Percentiles rank a stretch among this genome's conserved stretches.
Evolutionary conservation across 495 filamentous ascomycete species (phyloP).

Genomic region (Aspergillus panamensis): DNA sequence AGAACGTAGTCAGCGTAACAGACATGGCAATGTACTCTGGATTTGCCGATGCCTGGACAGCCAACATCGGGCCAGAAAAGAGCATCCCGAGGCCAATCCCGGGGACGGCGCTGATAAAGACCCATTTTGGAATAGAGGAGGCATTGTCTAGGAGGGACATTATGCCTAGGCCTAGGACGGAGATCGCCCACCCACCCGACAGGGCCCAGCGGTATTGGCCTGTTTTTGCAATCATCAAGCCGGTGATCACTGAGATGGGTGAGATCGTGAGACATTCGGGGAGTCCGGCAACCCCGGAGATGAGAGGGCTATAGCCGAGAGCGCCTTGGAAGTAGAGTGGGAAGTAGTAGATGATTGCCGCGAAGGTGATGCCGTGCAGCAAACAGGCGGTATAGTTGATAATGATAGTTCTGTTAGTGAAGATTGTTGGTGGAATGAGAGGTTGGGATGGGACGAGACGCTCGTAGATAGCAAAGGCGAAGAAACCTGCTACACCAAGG

Average conservation of each 20-base stretch:
- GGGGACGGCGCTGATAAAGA: conserved; percentile 44
- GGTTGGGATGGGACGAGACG: conserved; percentile 34
- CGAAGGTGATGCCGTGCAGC: conserved; percentile 51
- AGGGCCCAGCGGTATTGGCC: conserved; percentile 49
- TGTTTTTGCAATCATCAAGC: conserved; percentile 38
- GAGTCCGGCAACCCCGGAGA: conserved; percentile 43
- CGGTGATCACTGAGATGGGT: conserved; percentile 46
- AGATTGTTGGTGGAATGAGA: conserved; percentile 44
- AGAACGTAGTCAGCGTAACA: conserved; percentile 51
- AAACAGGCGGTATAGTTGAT: conserved; percentile 40
- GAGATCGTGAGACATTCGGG: conserved; percentile 49
- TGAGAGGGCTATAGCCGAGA: conserved; percentile 42
- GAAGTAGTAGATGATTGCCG: conserved; percentile 45
- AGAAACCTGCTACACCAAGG: conserved; percentile 17
- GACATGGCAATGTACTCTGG: conserved; percentile 44
- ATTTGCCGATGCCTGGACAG: conserved; percentile 45
- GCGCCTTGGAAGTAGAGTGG: conserved; percentile 52
- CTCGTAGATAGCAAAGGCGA: conserved; percentile 22
- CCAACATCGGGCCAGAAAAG: conserved; percentile 42
- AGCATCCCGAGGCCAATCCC: conserved; percentile 50
- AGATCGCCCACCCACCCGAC: conserved; percentile 50
- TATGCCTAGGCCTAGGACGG: conserved; percentile 45
- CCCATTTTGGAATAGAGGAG: conserved; percentile 42
- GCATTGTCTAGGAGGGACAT: conserved; percentile 42
- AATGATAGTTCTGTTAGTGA: conserved; percentile 44